phyloP scores from a whole-genome alignment of 768 basidiomycete genomes.

The Mycena rebaudengoi region DNA sequence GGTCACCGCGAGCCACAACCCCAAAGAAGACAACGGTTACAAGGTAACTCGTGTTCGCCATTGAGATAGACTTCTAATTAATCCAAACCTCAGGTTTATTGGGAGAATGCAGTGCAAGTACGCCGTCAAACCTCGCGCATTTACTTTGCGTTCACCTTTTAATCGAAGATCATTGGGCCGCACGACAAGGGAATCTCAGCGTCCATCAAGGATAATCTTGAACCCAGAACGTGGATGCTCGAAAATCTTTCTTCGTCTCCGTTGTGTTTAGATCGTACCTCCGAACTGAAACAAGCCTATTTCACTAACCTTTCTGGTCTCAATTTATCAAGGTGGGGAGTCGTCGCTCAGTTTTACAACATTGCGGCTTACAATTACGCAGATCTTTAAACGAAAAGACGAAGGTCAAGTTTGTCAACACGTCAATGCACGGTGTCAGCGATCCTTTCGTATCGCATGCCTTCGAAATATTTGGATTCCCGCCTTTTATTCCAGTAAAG shows the following conservation, averaged over 20 bases:
- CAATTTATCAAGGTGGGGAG: conserved; percentile 29
- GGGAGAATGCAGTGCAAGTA: conserved; percentile 90
- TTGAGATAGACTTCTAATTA: not conserved
- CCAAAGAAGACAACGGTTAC: conserved; percentile 92
- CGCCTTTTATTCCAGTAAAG: conserved; percentile 64
- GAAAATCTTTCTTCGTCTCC: conserved; percentile 46
- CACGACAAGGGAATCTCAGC: conserved; percentile 82
- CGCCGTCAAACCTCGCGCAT: conserved; percentile 1
- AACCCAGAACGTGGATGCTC: conserved; percentile 57
- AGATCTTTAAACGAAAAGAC: conserved; percentile 48
- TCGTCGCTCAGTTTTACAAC: not conserved
- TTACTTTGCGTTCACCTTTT: conserved; percentile 1
- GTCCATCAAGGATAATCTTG: conserved; percentile 68
- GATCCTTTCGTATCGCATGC: conserved; percentile 66
- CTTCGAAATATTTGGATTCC: conserved; percentile 67
- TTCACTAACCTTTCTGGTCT: conserved; percentile 50
- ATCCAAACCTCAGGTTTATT: conserved; percentile 69
- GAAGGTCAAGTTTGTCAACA: conserved; percentile 76
- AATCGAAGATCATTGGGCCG: conserved; percentile 77
- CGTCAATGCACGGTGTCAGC: conserved; percentile 92
- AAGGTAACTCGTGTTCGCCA: conserved; percentile 57
- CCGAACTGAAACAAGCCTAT: conserved; percentile 67
- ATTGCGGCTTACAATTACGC: conserved; percentile 26
- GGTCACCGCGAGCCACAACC: conserved; percentile 95
- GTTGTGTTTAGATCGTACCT: conserved; percentile 64